Evolutionary conservation across 2,329 filamentous ascomycete species (phyloP), one percentile per base, ranked within the genome.

Genomic region (Erysiphe pulchra): DNA sequence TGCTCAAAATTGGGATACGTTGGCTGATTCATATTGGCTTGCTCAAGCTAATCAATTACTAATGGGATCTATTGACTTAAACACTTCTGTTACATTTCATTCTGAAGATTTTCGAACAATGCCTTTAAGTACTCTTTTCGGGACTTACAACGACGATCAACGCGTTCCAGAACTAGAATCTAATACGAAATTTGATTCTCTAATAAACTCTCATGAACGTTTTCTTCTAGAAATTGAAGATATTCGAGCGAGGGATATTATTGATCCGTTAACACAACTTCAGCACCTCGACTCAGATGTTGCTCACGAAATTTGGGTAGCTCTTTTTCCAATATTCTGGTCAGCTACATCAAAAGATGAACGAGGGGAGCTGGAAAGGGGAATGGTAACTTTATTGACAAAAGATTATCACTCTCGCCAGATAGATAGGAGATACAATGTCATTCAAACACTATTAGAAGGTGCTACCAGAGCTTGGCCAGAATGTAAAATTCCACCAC

Each of bases 391-490:
- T 2, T 67, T 98, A 11, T 68, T 98, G 10, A 93, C 87, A 2
- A 92, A 92, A 57, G 92, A 98, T 56, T 95, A 87, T 60, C 90
- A 98, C 59, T 81, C 81, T 50, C 75, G 87, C 45, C 90, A 98
- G 58, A 77, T 95, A 46, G 90, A 95, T 60, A 86, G 84, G 63
- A 74, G 92, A 42, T 92, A 90, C 2, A 98, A 98, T 56, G 92
- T 94, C 32, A 77, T 98, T 2, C 83, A 94, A 56, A 90, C 86
- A 8, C 69, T 99, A 47, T 70, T 98, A 6, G 82, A 92, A 54
- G 90, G 84, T 37, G 80, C 83, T 33, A 82, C 86, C 13, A 80
- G 79, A 55, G 77, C 86, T 1, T 81, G 72, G 63, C 87, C 90
- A 0, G 73, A 82, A 18, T 92, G 90, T 62, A 92, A 90, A 62